Evolutionary conservation across 495 filamentous ascomycete species (phyloP), one percentile per base, ranked within the genome.

Genomic region (Daldinia bambusicola): DNA sequence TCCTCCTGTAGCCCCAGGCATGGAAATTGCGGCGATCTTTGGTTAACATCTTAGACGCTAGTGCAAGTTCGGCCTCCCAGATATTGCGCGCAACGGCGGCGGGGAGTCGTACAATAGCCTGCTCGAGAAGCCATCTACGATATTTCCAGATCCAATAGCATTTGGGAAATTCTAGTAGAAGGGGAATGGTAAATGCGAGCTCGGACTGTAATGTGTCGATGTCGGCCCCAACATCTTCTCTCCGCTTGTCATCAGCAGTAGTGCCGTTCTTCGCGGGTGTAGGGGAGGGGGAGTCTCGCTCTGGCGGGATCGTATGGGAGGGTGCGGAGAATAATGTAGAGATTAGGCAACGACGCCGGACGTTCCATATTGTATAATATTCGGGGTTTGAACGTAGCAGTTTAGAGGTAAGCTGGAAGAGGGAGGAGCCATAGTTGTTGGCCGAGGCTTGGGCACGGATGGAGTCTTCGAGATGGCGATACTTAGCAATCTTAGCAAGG

Each of bases 101-200:
- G 10, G 87, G 84, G 7, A 97, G 83, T 37, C 89, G 83, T 10
- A 80, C 77, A 45, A 89, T 90, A 50, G 89, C 88, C 77, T 92
- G 87, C 52, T 90, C 81, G 16, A 99, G 82, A 1, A 94, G 81
- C 95, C 96, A 98, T 12, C 89, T 80, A n/a, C 95, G 90, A 80
- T 98, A 92, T 78, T 96, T 97, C 95, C 95, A 99, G 48, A 99
- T 93, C 94, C 95, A 98, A 83, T 99, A 99, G 83, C 95, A 98
- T 81, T 99, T 99, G 26, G 95, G 96, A 72, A 87, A 93, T 68
- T 93, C 87, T 37, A 88, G 84, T 40, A 98, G 88, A 12, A 99
- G 85, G 2, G 93, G 93, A 40, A 98, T 84, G 40, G 94, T 87
- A 76, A 97, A 95, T 26, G 80, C 77, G 30, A 98, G 84, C 72